Evolutionary conservation across 208 protist genomes (phyloP).

Genomic region (Trichomonas tenax): DNA sequence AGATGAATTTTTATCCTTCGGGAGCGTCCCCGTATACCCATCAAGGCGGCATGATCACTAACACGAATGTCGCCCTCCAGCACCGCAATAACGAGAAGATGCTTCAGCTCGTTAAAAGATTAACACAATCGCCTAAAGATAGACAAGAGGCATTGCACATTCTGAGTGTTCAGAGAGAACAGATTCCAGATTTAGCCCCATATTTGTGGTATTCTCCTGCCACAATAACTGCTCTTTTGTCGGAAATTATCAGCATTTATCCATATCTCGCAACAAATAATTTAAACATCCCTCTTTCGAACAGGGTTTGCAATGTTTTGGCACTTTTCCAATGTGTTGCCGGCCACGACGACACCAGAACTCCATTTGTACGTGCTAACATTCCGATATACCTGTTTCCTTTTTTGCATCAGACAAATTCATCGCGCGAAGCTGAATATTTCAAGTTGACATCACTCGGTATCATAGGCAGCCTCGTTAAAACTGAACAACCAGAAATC

Average conservation of each 20-base stretch:
- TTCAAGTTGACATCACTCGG: conserved; percentile 92
- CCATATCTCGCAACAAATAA: conserved; percentile 60
- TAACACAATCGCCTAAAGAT: background rate
- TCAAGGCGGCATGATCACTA: background rate
- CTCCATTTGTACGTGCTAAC: conserved; percentile 82
- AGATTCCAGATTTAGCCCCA: conserved; percentile 55
- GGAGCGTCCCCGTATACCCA: background rate
- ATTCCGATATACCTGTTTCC: conserved; percentile 97
- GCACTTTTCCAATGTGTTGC: conserved; percentile 93
- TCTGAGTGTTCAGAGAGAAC: background rate
- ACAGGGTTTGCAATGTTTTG: conserved; percentile 72
- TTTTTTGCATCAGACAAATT: conserved; percentile 81
- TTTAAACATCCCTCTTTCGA: background rate
- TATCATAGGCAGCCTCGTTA: conserved; percentile 93
- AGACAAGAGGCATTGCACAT: background rate
- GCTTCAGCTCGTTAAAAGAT: background rate
- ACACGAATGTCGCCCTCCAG: background rate
- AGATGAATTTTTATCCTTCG: background rate
- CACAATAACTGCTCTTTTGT: conserved; percentile 86
- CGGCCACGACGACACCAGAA: conserved; percentile 79
- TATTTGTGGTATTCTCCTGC: conserved; percentile 91
- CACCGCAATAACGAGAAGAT: background rate
- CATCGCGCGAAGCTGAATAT: conserved; percentile 77
- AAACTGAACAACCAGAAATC: conserved; percentile 67
- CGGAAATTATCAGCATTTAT: conserved; percentile 89